Evolutionary conservation across 192 early-diverging fungal genomes (phyloP).

Genomic region (Chytriomyces confervae): DNA sequence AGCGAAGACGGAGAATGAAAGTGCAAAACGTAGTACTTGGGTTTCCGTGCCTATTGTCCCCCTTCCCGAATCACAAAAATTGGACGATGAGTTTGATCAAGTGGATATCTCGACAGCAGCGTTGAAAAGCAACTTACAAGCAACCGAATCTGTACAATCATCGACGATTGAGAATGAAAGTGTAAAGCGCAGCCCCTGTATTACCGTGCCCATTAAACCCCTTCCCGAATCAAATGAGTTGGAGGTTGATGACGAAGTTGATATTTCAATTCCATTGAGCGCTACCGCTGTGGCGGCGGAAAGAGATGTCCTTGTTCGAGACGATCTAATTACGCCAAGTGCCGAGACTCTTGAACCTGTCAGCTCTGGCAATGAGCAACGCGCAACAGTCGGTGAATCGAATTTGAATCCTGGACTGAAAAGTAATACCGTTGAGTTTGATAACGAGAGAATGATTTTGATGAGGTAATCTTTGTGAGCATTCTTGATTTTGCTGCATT

Average conservation of each 20-base stretch:
- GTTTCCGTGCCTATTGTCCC: too few relatives aligned
- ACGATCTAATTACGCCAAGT: neutral
- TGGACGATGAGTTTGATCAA: neutral
- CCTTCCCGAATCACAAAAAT: neutral
- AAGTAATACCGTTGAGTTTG: slow-evolving; percentile 1
- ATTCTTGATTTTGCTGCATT: neutral
- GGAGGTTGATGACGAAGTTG: neutral
- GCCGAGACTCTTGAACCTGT: too few relatives aligned
- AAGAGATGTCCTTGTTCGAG: neutral
- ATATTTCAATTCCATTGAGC: neutral
- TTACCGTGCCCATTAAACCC: too few relatives aligned
- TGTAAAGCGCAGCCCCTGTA: neutral
- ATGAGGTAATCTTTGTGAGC: slow-evolving; percentile 2
- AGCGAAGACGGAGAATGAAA: too few relatives aligned
- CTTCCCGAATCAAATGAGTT: too few relatives aligned
- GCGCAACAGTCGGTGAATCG: neutral
- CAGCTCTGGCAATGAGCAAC: too few relatives aligned
- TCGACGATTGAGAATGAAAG: neutral
- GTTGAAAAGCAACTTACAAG: neutral
- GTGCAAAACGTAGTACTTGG: too few relatives aligned
- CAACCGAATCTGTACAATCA: neutral
- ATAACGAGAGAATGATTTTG: slow-evolving; percentile 29
- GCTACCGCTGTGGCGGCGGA: neutral
- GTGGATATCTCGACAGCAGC: neutral
- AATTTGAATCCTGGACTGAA: neutral